Percentiles rank a stretch among this genome's conserved stretches.
phyloP scores from a whole-genome alignment of 495 filamentous ascomycete genomes.

The Penicillium paxilli region DNA sequence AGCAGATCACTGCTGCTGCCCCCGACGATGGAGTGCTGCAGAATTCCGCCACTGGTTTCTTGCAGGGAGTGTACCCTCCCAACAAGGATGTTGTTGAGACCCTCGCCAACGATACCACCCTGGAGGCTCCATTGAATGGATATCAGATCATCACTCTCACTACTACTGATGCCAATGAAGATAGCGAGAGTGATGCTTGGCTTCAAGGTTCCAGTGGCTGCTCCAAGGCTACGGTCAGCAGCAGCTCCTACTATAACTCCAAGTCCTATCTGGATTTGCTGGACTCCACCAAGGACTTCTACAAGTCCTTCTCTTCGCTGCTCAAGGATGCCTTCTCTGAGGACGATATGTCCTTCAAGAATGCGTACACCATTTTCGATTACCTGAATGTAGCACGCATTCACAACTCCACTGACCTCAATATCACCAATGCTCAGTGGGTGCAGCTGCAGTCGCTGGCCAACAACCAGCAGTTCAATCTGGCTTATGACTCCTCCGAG shows the following conservation, averaged over 20 bases:
- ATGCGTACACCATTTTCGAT: slow-evolving; percentile 68
- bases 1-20: slow-evolving; percentile 57
- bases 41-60: slow-evolving; percentile 56
- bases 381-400: slow-evolving; percentile 55
- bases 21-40: slow-evolving; percentile 64
- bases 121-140: slow-evolving; percentile 56
- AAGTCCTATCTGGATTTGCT: slow-evolving; percentile 54
- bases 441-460: slow-evolving; percentile 46
- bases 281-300: slow-evolving; percentile 60
- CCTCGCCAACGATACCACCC: slow-evolving; percentile 52
- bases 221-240: slow-evolving; percentile 62
- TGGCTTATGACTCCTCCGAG: slow-evolving; percentile 51
- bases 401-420: slow-evolving; percentile 45
- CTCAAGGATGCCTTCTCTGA: slow-evolving; percentile 58
- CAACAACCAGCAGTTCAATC: slow-evolving; percentile 51
- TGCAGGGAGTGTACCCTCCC: slow-evolving; percentile 65
- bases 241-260: slow-evolving; percentile 70
- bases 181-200: slow-evolving; percentile 58
- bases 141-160: slow-evolving; percentile 62
- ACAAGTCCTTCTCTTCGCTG: slow-evolving; percentile 59
- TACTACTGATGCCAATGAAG: slow-evolving; percentile 36
- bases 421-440: slow-evolving; percentile 35
- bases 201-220: slow-evolving; percentile 60
- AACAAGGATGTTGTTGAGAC: slow-evolving; percentile 36
- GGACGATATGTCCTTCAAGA: slow-evolving; percentile 60